Conservation (phyloP, 2,329 filamentous ascomycete genomes). For the Exophiala sideris region DNA sequence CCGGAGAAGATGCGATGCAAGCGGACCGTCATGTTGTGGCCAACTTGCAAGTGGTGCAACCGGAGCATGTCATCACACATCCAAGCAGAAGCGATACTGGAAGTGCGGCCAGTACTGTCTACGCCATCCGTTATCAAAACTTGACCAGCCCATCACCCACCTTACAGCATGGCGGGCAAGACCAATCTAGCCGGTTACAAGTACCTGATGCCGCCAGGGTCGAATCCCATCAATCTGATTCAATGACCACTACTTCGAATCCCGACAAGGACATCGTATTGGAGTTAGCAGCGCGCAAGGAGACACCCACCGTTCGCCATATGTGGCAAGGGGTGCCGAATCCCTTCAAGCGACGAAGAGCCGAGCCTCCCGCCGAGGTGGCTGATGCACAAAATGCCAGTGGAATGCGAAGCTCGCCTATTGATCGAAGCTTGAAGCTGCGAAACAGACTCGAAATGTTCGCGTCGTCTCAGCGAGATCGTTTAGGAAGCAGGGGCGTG, state of each 20-base stretch:
- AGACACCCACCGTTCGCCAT: constrained; percentile 32
- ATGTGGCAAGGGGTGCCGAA: constrained; percentile 54
- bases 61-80: constrained; percentile 48
- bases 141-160: constrained; percentile 46
- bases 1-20: constrained; percentile 20
- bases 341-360: constrained; percentile 57
- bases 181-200: neutral
- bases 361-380: constrained; percentile 58
- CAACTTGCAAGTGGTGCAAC: constrained; percentile 35
- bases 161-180: constrained; percentile 5
- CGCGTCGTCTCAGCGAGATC: constrained; percentile 48
- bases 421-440: constrained; percentile 36
- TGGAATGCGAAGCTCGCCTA: constrained; percentile 30
- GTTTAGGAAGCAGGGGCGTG: constrained; percentile 37
- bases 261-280: constrained; percentile 18
- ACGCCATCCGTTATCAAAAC: constrained; percentile 61
- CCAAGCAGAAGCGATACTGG: constrained; percentile 60
- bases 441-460: constrained; percentile 47
- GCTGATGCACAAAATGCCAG: constrained; percentile 53
- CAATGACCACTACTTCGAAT: constrained; percentile 7
- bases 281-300: constrained; percentile 28
- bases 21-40: constrained; percentile 35
- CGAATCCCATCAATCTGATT: constrained; percentile 8
- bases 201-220: constrained; percentile 8
- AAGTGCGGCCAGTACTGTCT: constrained; percentile 62